These are phyloP conservation scores for Chaetothyriales sp. DNA, from an alignment of 2,329 filamentous ascomycete species.

Conservation along the genomic window DNA sequence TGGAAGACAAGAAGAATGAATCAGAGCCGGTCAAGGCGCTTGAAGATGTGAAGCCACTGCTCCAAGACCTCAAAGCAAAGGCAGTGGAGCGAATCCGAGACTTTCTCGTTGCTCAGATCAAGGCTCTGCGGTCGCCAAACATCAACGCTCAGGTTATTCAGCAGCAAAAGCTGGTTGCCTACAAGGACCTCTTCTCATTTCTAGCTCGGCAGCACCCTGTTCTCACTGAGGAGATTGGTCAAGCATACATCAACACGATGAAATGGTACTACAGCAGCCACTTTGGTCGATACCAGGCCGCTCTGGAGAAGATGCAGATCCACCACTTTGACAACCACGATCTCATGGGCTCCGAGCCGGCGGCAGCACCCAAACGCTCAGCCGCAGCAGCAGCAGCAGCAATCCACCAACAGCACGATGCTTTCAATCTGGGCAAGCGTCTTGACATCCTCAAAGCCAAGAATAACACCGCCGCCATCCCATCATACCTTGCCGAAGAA, in stretches of 20 bases:
- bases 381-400: constrained; percentile 25
- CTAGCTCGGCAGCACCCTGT: constrained; percentile 64
- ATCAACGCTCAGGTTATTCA: constrained; percentile 97
- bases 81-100: constrained; percentile 90
- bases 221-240: constrained; percentile 78
- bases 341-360: constrained; percentile 64
- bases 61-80: constrained; percentile 63
- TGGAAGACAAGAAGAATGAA: constrained; percentile 52
- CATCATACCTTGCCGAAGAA: constrained; percentile 83
- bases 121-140: constrained; percentile 79
- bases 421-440: constrained; percentile 75
- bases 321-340: constrained; percentile 73
- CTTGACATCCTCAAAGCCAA: constrained; percentile 64
- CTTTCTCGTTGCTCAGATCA: constrained; percentile 86
- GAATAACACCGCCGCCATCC: constrained; percentile 54
- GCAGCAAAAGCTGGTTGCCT: constrained; percentile 75
- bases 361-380: constrained; percentile 40
- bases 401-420: constrained; percentile 47
- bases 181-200: constrained; percentile 78
- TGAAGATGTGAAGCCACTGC: constrained; percentile 67
- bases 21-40: constrained; percentile 56
- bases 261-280: constrained; percentile 93
- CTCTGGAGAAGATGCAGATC: constrained; percentile 70
- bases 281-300: constrained; percentile 72
- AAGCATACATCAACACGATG: constrained; percentile 97